These are phyloP conservation scores for Aspergillus spinulosporus DNA, from an alignment of 2,329 filamentous ascomycete genomes.

Conservation along the genomic window DNA sequence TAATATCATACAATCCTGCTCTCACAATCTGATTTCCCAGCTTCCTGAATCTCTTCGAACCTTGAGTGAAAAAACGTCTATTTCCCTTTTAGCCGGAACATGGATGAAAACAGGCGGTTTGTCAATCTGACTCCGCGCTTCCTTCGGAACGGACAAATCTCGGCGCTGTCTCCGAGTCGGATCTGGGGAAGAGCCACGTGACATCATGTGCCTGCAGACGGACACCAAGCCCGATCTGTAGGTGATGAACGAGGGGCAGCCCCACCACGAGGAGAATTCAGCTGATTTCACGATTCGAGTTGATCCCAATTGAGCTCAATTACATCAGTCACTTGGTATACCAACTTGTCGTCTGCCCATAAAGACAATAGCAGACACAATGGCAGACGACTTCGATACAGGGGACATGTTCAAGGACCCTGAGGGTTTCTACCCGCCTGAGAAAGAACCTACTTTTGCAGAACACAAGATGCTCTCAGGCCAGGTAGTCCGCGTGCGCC, in stretches of 20 bases:
- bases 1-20: not conserved
- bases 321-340: no score
- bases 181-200: slow-evolving; percentile 15
- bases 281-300: not conserved
- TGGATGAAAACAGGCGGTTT: not conserved
- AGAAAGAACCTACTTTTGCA: slow-evolving; percentile 72
- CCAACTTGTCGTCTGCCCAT: not conserved
- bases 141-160: slow-evolving; percentile 7
- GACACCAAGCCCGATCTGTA: slow-evolving; percentile 8
- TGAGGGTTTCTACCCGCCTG: slow-evolving; percentile 73
- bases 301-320: no score
- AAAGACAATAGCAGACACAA: slow-evolving; percentile 14
- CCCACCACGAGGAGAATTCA: slow-evolving; percentile 15
- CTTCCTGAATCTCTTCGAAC: no score
- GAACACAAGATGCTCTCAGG: slow-evolving; percentile 70
- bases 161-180: not conserved
- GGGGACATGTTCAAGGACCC: slow-evolving; percentile 75
- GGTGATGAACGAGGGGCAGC: slow-evolving; percentile 9
- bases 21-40: no score
- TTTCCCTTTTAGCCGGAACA: no score
- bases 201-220: slow-evolving; percentile 10
- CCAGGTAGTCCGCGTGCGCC: slow-evolving; percentile 65
- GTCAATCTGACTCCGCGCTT: not conserved
- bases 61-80: no score
- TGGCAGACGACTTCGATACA: slow-evolving; percentile 39